Conservation (phyloP, 1,139 yeast genomes). For the Debaryomyces singareniensis region DNA sequence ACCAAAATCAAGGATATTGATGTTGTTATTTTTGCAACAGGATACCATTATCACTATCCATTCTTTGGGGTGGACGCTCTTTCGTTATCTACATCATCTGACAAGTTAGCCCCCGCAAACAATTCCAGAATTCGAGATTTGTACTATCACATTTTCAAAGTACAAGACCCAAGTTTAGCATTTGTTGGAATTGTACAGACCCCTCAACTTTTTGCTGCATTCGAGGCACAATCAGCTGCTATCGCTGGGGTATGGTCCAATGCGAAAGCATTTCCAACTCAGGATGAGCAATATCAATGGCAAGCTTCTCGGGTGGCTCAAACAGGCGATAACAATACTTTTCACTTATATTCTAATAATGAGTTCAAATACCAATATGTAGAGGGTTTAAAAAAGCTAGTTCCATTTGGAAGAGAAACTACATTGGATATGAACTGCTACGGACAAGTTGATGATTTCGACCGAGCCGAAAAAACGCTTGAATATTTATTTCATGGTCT, state of each 20-base stretch:
- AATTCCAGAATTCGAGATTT: slow-evolving; percentile 18
- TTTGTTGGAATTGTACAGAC: slow-evolving; percentile 28
- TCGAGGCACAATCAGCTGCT: slow-evolving; percentile 35
- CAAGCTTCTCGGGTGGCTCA: slow-evolving; percentile 14
- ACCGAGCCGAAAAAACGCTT: slow-evolving; percentile 2
- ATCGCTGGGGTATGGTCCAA: slow-evolving; percentile 29
- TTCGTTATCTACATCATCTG: slow-evolving; percentile 11
- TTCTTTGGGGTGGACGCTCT: slow-evolving; percentile 17
- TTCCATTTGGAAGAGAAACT: slow-evolving; percentile 19
- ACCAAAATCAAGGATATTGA: slow-evolving; percentile 20
- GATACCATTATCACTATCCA: slow-evolving; percentile 37
- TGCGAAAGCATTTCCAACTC: slow-evolving; percentile 21
- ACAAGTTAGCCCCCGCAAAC: slow-evolving; percentile 9
- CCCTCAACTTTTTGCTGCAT: slow-evolving; percentile 15
- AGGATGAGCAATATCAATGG: slow-evolving; percentile 25
- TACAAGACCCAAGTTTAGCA: slow-evolving; percentile 29
- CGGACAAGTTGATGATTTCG: slow-evolving; percentile 8
- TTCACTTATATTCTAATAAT: slow-evolving; percentile 21
- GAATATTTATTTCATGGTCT: slow-evolving; percentile 1
- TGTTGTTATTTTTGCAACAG: slow-evolving; percentile 36
- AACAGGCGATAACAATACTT: slow-evolving; percentile 17
- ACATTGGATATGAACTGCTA: slow-evolving; percentile 16
- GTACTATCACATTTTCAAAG: slow-evolving; percentile 31
- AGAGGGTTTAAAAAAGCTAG: slow-evolving; percentile 12
- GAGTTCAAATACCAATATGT: slow-evolving; percentile 18